Evolutionary conservation across 148 eudicot species (phyloP), one percentile per base, ranked within the genome.

Genomic region (Nepenthes gracilis): DNA sequence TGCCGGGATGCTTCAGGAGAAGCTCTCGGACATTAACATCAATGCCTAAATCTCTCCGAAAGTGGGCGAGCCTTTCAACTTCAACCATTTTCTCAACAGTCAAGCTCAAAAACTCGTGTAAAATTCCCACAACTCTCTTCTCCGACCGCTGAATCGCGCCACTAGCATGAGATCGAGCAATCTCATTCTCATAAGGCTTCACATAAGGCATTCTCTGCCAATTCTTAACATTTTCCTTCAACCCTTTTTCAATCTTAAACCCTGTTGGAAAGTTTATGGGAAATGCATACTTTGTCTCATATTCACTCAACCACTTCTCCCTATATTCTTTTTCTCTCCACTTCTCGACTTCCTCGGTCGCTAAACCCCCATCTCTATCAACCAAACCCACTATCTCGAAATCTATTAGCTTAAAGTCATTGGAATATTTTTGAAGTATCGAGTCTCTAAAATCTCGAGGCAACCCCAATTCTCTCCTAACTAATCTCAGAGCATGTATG

Each of bases 241-340:
- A 80, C 23, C 96, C 87, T 37, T 70, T 73, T 61, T 73, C 79
- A n/a, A 77, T 81, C 72, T 59, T 69, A 65, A 78, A 89, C 13
- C 94, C 93, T 1, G 93, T 80, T 14, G 96, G 90, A 15, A 85
- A 81, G 75, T 78, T 57, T 35, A 89, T 80, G 0, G 93, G 93
- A 60, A 89, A 89, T 1, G 93, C 93, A 47, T 85, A 85, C 59
- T 86, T 81, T 2, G 83, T 84, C 78, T 89, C 96, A 35, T 74
- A 89, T 61, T 89, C 96, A 70, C 96, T 86, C 77, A 83, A 68
- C 96, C 90, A 86, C 34, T 83, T 89, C 77, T 81, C 90, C 33
- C 43, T 67, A 13, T 63, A 86, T 70, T 88, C 96, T 43, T 35
- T 77, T 59, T 88, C 82, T 70, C 96, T 78, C 93, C 93, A 88